Base-by-base conservation (phyloP, 805 yeast genomes). In the Saturnispora quitensis region DNA sequence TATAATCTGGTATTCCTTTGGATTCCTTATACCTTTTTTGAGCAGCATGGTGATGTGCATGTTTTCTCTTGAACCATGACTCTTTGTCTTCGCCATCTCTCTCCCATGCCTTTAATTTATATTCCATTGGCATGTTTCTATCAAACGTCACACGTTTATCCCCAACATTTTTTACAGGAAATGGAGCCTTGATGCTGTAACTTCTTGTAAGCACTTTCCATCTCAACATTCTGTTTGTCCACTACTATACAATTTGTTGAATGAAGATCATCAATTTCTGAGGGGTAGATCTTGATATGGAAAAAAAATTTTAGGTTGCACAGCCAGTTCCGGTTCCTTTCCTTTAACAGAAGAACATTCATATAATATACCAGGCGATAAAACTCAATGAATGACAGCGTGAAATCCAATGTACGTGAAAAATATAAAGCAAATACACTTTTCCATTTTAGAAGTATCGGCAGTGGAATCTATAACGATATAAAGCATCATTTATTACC, bases 11-110 rank as follows among this genome's bases (percentile, higher is more conserved):
- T 36, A 46, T 46, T 50, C 53, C 53, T 58, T 63, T 35, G 51
- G 50, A 48, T 57, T 56, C 35, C 43, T 24, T 47, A 40, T 42
- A 43, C 51, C 34, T 48, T 40, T 68, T 67, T 53, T 74, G 73
- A 50, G 64, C 67, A 1, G 85, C 84, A 60, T 83, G 89, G 17
- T 81, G 76, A 65, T 82, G 85, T 1, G 86, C 85, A 62, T 74
- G 84, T 59, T 80, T 82, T 48, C 74, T 71, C 44, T 71, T 73
- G 68, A 84, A 85, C 71, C 75, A 85, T 3, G 73, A 65, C 33
- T 80, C 88, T 60, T 84, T 84, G 52, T 75, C 74, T 65, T 76
- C 76, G 18, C 82, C 82, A 50, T 70, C 78, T 53, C 65, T 64
- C 59, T 81, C 84, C 91, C 91, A 85, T 0, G 89, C 85, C 59